Percentiles rank a stretch among this genome's conserved stretches.
Evolutionary conservation across 306 rosid species (phyloP).

Genomic region (Medicago ruthenica): DNA sequence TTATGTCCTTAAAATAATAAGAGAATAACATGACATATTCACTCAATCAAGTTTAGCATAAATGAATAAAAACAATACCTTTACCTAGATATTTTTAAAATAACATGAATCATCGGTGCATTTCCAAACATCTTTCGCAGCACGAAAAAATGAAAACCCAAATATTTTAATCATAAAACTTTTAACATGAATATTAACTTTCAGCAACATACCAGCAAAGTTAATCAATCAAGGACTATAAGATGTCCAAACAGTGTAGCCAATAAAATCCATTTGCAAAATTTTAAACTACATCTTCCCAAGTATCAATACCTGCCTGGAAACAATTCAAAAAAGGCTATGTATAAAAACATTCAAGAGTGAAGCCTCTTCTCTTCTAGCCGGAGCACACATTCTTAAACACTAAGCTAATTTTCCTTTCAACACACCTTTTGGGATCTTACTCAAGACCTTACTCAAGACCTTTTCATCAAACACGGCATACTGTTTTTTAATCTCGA

Average conservation of each 20-base stretch:
- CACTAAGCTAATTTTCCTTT: constrained; percentile 66
- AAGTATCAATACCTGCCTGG: constrained; percentile 42
- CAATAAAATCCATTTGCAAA: constrained; percentile 45
- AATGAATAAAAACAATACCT: not conserved
- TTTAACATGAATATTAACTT: constrained; percentile 27
- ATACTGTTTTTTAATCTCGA: constrained; percentile 76
- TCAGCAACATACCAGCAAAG: not conserved
- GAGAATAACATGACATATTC: not conserved
- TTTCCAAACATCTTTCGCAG: not conserved
- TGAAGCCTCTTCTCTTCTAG: constrained; percentile 8
- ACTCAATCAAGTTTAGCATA: not conserved
- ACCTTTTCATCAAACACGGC: constrained; percentile 77
- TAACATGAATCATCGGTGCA: not conserved
- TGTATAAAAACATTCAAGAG: constrained; percentile 16
- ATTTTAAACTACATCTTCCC: constrained; percentile 39
- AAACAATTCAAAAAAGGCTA: constrained; percentile 47
- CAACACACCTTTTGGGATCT: constrained; percentile 61
- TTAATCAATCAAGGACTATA: constrained; percentile 23
- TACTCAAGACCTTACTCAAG: constrained; percentile 73
- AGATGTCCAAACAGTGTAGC: constrained; percentile 35
- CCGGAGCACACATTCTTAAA: constrained; percentile 34
- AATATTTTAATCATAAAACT: not conserved
- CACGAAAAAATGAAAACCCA: not conserved
- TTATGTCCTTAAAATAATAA: not conserved
- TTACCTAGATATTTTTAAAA: not conserved